Evolutionary conservation across 768 basidiomycete genomes (phyloP).

Genomic region (Floccularia luteovirens): DNA sequence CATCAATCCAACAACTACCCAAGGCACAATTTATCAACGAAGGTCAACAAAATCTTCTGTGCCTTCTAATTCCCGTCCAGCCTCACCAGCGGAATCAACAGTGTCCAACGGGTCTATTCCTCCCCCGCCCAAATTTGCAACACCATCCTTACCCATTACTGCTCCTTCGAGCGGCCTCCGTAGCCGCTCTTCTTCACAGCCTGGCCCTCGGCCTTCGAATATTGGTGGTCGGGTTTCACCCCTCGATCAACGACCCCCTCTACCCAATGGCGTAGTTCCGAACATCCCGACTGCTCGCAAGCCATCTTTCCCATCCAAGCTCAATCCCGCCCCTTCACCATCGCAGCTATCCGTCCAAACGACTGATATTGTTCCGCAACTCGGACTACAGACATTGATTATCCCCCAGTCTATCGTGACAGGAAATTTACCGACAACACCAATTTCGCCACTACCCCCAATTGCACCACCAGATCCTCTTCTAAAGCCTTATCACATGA

Average conservation of each 20-base stretch:
- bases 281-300: slow-evolving; percentile 44
- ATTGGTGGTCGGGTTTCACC: slow-evolving; percentile 44
- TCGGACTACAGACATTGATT: slow-evolving; percentile 30
- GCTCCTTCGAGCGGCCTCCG: slow-evolving; percentile 32
- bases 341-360: slow-evolving; percentile 42
- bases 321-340: slow-evolving; percentile 41
- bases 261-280: slow-evolving; percentile 29
- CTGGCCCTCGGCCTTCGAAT: slow-evolving; percentile 61
- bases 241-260: slow-evolving; percentile 45
- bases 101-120: slow-evolving; percentile 30
- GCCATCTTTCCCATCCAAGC: slow-evolving; percentile 52
- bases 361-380: slow-evolving; percentile 27
- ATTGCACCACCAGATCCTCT: slow-evolving; percentile 63
- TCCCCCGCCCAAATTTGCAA: slow-evolving; percentile 23
- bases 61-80: slow-evolving; percentile 46
- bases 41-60: slow-evolving; percentile 55
- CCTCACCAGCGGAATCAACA: slow-evolving; percentile 42
- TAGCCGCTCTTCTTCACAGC: slow-evolving; percentile 69
- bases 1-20: slow-evolving; percentile 51
- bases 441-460: slow-evolving; percentile 72
- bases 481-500: slow-evolving; percentile 86
- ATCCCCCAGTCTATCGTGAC: slow-evolving; percentile 40
- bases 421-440: slow-evolving; percentile 61
- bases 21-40: slow-evolving; percentile 65
- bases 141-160: slow-evolving; percentile 33